phyloP scores from a whole-genome alignment of 1,139 yeast species.

The Zhuliangozyma blackwelliae region DNA sequence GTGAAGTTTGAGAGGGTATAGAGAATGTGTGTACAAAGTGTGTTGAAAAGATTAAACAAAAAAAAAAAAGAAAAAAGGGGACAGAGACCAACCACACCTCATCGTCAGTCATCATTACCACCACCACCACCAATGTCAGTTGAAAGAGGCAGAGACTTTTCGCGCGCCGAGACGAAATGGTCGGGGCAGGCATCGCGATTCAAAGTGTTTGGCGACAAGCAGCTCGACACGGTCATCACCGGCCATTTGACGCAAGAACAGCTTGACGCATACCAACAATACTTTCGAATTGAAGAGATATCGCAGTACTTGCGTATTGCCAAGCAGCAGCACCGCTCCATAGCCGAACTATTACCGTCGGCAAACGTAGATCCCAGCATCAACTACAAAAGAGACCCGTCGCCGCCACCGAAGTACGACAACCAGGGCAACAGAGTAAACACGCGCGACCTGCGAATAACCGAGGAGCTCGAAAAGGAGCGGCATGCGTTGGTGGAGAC shows the following conservation, averaged over 20 bases:
- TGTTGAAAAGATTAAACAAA: not conserved
- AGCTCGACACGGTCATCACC: conserved; percentile 38
- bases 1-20: conserved; percentile 38
- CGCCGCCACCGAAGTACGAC: conserved; percentile 94
- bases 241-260: conserved; percentile 79
- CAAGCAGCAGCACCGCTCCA: conserved; percentile 48
- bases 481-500: conserved; percentile 71
- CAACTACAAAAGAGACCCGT: conserved; percentile 56
- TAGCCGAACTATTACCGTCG: conserved; percentile 35
- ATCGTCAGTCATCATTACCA: not conserved
- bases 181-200: conserved; percentile 36
- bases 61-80: conserved; percentile 2
- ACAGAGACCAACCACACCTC: not conserved
- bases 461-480: conserved; percentile 66
- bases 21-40: not conserved
- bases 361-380: conserved; percentile 22
- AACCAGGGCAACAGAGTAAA: conserved; percentile 75
- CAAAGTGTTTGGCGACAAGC: conserved; percentile 24
- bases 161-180: conserved; percentile 33
- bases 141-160: too few species aligned
- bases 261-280: conserved; percentile 70
- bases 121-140: too few species aligned
- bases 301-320: conserved; percentile 40
- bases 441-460: conserved; percentile 69
- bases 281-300: conserved; percentile 77